Percentiles rank a stretch among this genome's conserved stretches.
Conservation (phyloP, 1,284 basidiomycete genomes). For the Stygiomarasmius scandens region DNA sequence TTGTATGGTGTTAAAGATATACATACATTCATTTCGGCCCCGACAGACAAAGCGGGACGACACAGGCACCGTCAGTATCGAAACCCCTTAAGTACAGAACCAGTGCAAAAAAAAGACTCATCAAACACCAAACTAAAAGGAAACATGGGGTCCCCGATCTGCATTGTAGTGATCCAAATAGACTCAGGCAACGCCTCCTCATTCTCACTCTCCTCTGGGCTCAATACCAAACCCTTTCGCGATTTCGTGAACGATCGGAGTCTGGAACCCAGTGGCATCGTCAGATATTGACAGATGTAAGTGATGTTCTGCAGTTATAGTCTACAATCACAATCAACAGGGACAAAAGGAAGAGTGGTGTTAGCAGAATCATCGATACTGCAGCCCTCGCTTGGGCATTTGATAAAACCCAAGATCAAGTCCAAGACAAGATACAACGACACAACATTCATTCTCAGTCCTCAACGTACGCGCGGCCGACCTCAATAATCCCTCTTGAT, state of each 20-base stretch:
- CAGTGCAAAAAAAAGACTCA: conserved; percentile 2
- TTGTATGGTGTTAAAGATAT: conserved; percentile 82
- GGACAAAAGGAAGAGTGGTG: too few species aligned
- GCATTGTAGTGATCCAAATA: conserved; percentile 68
- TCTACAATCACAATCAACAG: conserved; percentile 39
- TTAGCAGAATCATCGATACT: too few species aligned
- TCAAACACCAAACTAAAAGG: conserved; percentile 77
- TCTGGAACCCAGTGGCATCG: conserved; percentile 74
- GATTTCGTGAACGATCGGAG: conserved; percentile 66
- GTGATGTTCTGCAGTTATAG: conserved; percentile 72
- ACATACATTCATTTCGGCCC: too few species aligned
- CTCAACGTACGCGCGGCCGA: too few species aligned
- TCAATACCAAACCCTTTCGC: conserved; percentile 55
- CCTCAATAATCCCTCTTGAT: conserved; percentile 91
- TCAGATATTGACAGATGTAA: conserved; percentile 88
- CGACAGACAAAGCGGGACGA: conserved; percentile 11
- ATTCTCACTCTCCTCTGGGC: background rate
- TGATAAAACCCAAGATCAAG: background rate
- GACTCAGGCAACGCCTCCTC: conserved; percentile 35
- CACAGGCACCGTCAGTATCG: too few species aligned
- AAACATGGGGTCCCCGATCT: conserved; percentile 88
- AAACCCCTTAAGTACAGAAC: too few species aligned
- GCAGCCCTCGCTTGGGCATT: too few species aligned
- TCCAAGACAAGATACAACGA: too few species aligned
- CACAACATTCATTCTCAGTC: conserved; percentile 80